These are phyloP conservation scores for Penicillium sp. DNA, from an alignment of 2,329 filamentous ascomycete species.

Conservation along the genomic window DNA sequence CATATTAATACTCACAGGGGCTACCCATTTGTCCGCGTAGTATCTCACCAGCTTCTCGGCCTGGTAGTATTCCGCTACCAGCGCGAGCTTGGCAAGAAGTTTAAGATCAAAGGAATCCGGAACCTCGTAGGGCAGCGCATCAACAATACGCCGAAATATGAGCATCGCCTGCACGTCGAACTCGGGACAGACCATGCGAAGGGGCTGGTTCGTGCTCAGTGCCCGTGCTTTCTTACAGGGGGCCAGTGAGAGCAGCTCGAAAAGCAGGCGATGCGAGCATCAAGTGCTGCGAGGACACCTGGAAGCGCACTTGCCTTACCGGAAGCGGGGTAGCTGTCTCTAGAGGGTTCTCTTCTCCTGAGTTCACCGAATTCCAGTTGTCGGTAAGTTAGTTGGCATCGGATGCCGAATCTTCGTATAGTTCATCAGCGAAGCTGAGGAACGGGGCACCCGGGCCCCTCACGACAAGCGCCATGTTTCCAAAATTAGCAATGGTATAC, in stretches of 20 bases:
- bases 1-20: no score
- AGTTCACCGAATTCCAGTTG: no score
- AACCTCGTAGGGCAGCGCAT: constrained; percentile 16
- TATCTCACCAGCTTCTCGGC: not conserved
- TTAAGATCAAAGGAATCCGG: constrained; percentile 13
- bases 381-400: no score
- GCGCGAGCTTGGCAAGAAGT: constrained; percentile 10
- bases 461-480: no score
- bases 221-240: constrained; percentile 20
- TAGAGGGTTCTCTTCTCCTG: no score
- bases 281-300: constrained; percentile 15
- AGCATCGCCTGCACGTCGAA: constrained; percentile 18
- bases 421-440: no score
- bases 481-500: no score
- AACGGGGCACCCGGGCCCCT: no score
- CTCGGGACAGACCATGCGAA: constrained; percentile 17
- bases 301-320: no score
- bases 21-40: not conserved
- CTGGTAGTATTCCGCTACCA: not conserved
- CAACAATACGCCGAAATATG: constrained; percentile 20
- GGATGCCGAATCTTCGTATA: no score
- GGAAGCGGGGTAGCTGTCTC: no score
- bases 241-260: constrained; percentile 13
- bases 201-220: constrained; percentile 4
- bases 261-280: constrained; percentile 25